These are phyloP conservation scores for Ophioceras dolichostomum DNA, from an alignment of 2,329 filamentous ascomycete genomes.

Conservation along the genomic window DNA sequence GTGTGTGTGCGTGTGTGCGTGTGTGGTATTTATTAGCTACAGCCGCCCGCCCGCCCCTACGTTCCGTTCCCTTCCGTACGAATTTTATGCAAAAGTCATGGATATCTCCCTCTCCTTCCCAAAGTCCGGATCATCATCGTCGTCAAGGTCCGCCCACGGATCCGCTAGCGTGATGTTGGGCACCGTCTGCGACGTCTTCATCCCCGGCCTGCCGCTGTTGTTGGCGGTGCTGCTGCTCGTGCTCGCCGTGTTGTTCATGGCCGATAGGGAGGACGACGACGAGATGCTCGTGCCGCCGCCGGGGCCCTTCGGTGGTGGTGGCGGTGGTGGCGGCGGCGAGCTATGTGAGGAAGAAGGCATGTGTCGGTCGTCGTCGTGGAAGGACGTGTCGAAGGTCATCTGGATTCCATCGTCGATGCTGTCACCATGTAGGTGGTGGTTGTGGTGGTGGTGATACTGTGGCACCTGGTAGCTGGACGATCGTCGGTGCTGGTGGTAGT, in stretches of 20 bases:
- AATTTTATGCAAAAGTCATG: constrained; percentile 73
- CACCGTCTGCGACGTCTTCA: constrained; percentile 32
- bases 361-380: constrained; percentile 39
- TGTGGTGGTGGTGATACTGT: constrained; percentile 3
- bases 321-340: constrained; percentile 11
- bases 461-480: no score
- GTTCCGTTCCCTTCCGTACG: no score
- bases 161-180: constrained; percentile 40
- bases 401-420: constrained; percentile 25
- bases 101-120: constrained; percentile 63
- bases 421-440: constrained; percentile 14
- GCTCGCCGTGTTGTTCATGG: not conserved
- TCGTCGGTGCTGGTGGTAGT: constrained; percentile 4
- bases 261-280: not conserved
- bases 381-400: constrained; percentile 57
- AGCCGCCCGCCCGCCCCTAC: no score
- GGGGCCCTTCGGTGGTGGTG: constrained; percentile 17
- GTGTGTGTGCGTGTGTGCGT: no score
- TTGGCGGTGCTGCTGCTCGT: not conserved
- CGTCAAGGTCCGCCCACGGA: constrained; percentile 57
- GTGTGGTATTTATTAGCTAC: no score
- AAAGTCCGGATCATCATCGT: constrained; percentile 55
- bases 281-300: constrained; percentile 9
- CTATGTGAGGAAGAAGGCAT: constrained; percentile 1
- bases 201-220: constrained; percentile 20